Conservation (phyloP, 1,284 basidiomycete species). For the Cystobasidium sp. region DNA sequence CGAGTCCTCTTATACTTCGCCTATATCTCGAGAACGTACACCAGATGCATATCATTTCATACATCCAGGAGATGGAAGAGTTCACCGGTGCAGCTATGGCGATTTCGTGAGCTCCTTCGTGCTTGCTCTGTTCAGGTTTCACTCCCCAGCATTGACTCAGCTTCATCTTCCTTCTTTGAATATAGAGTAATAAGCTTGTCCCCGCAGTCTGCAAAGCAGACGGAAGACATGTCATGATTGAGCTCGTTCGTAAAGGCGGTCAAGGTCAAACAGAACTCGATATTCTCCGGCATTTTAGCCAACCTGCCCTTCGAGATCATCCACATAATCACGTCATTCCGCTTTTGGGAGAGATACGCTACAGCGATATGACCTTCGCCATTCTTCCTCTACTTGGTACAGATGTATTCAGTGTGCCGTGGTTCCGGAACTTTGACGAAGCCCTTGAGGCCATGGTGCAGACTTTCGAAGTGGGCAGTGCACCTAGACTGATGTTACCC, state of each 20-base stretch:
- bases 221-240: slow-evolving; percentile 10
- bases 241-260: not conserved
- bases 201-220: not conserved
- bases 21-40: not conserved
- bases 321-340: slow-evolving; percentile 13
- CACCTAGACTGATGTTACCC: not conserved
- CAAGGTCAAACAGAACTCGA: slow-evolving; percentile 2
- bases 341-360: not conserved
- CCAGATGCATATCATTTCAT: not conserved
- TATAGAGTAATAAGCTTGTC: not conserved
- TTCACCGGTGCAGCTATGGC: no score
- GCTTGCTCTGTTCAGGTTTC: no score
- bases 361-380: slow-evolving; percentile 1
- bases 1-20: not conserved
- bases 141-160: no score
- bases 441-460: not conserved
- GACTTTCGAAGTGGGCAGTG: not conserved
- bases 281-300: not conserved
- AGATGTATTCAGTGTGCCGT: not conserved
- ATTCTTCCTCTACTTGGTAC: not conserved
- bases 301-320: not conserved
- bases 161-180: not conserved
- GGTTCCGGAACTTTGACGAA: not conserved
- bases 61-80: not conserved
- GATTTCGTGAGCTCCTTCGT: no score